Percentiles rank a stretch among this genome's conserved stretches.
phyloP scores from a whole-genome alignment of 768 basidiomycete genomes.

The Psilocybe cubensis region DNA sequence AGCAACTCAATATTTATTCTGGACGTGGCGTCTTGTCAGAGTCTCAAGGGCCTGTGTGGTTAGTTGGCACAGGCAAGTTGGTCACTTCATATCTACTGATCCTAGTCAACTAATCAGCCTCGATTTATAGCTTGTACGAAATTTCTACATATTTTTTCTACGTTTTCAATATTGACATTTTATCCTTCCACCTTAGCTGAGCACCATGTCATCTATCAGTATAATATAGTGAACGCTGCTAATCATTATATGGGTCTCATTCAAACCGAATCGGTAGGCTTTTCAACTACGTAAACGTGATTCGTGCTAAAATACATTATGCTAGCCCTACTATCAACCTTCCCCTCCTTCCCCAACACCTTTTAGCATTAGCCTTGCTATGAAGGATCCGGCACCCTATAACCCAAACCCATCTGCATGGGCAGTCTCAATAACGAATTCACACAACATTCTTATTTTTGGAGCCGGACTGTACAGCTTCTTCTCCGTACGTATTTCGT shows the following conservation, averaged over 20 bases:
- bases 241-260: constrained; percentile 74
- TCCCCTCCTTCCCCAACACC: constrained; percentile 57
- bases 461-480: constrained; percentile 76
- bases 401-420: constrained; percentile 48
- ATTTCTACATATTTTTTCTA: too few relatives aligned
- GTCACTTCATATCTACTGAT: not conserved
- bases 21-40: constrained; percentile 81
- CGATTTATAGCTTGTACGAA: not conserved
- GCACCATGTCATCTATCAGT: constrained; percentile 73
- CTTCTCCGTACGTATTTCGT: constrained; percentile 48
- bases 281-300: not conserved
- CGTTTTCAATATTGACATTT: too few relatives aligned
- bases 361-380: constrained; percentile 45
- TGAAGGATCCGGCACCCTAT: constrained; percentile 58
- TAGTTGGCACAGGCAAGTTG: not conserved
- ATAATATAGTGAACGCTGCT: constrained; percentile 60
- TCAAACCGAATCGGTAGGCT: constrained; percentile 72
- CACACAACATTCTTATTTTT: constrained; percentile 62
- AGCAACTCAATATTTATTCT: constrained; percentile 59
- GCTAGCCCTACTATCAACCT: constrained; percentile 76
- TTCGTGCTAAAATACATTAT: constrained; percentile 1
- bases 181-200: constrained; percentile 71
- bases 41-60: constrained; percentile 62
- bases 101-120: not conserved
- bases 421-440: constrained; percentile 56